phyloP scores from a whole-genome alignment of 257 asterid species.

The Knoxia roxburghii region DNA sequence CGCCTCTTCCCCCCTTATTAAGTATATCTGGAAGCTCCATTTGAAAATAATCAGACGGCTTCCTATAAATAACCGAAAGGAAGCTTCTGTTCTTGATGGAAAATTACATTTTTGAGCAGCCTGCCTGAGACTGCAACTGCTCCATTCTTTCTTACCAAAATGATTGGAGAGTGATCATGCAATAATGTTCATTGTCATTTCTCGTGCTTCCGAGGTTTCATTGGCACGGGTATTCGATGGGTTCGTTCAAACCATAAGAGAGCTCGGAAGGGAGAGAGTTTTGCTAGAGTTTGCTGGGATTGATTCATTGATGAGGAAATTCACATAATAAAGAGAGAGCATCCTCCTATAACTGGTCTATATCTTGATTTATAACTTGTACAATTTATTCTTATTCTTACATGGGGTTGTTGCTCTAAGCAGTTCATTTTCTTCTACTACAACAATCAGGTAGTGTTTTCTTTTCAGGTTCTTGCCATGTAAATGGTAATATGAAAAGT shows the following conservation, averaged over 20 bases:
- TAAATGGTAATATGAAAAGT: conserved; percentile 10
- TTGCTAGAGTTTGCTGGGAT: background rate
- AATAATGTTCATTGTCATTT: background rate
- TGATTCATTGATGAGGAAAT: conserved; percentile 1
- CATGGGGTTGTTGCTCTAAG: conserved; percentile 6
- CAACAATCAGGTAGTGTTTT: background rate
- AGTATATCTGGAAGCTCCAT: conserved; percentile 16
- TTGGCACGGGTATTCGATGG: background rate
- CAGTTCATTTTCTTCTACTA: background rate
- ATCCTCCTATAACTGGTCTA: background rate
- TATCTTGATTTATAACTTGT: conserved; percentile 4
- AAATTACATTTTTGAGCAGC: background rate
- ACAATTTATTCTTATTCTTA: conserved; percentile 6
- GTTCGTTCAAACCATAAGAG: background rate
- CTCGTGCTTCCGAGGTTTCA: background rate
- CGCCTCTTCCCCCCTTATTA: conserved; percentile 13
- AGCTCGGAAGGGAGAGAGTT: background rate
- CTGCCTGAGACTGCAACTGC: background rate
- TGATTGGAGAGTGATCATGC: too few species aligned
- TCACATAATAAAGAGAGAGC: conserved; percentile 8
- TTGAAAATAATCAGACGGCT: conserved; percentile 7
- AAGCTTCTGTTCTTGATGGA: background rate
- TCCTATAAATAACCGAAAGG: background rate
- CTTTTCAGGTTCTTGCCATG: conserved; percentile 9
- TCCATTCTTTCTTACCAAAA: background rate